These are phyloP conservation scores for Cryptococcus neoformans DNA, from an alignment of 1,284 basidiomycete species.

Conservation along the genomic window DNA sequence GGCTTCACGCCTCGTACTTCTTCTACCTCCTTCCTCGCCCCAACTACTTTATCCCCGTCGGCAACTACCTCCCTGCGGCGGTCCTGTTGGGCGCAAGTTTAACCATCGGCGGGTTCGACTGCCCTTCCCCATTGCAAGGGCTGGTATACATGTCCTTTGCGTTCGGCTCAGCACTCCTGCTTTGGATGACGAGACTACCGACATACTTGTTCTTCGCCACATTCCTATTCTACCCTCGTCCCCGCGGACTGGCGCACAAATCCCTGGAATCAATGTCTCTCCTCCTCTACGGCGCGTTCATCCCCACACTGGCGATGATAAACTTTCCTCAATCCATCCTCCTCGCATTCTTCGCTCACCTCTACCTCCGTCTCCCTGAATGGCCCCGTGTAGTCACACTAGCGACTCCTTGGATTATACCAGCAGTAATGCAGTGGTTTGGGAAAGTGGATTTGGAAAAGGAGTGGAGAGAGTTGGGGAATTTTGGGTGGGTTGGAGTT, in stretches of 20 bases:
- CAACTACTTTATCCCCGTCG: conserved; percentile 80
- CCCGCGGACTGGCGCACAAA: conserved; percentile 55
- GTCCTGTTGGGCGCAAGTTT: conserved; percentile 75
- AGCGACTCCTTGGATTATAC: conserved; percentile 1
- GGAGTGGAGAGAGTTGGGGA: conserved; percentile 44
- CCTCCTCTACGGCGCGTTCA: conserved; percentile 70
- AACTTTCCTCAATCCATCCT: conserved; percentile 82
- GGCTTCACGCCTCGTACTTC: conserved; percentile 92
- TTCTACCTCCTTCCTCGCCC: conserved; percentile 81
- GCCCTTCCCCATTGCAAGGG: conserved; percentile 67
- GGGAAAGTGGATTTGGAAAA: conserved; percentile 12
- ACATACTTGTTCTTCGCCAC: conserved; percentile 18
- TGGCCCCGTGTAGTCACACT: conserved; percentile 3
- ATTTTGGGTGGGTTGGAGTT: conserved; percentile 38
- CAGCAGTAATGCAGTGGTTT: no score
- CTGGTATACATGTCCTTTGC: conserved; percentile 21
- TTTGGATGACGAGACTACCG: conserved; percentile 15
- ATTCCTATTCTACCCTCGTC: conserved; percentile 39
- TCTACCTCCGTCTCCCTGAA: conserved; percentile 16
- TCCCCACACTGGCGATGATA: conserved; percentile 78
- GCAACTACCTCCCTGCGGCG: conserved; percentile 79
- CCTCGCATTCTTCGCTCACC: conserved; percentile 61
- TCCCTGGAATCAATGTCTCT: conserved; percentile 26
- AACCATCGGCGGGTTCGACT: conserved; percentile 72
- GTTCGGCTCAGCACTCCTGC: conserved; percentile 12